Evolutionary conservation across 108 stramenopile genomes (phyloP).

Genomic region (Cyclotella choctawhatcheeana): DNA sequence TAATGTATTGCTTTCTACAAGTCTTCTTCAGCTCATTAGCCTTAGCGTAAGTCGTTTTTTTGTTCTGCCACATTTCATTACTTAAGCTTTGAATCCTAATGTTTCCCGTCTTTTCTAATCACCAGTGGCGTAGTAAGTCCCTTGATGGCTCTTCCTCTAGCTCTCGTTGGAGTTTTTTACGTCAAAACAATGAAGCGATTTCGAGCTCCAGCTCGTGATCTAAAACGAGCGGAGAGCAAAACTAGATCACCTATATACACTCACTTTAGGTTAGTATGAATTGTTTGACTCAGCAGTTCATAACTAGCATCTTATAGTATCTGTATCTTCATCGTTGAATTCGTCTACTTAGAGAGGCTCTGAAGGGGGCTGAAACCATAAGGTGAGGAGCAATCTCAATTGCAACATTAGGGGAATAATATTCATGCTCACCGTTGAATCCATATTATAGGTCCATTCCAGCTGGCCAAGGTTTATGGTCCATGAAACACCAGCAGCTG

Average conservation of each 20-base stretch:
- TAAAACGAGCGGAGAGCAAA: constrained; percentile 88
- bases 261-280: too few species aligned
- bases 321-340: too few species aligned
- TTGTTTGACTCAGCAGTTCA: too few species aligned
- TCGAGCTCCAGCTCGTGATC: constrained; percentile 77
- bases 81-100: neutral
- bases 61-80: neutral
- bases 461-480: constrained; percentile 60
- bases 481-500: constrained; percentile 55
- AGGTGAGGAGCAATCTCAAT: too few species aligned
- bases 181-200: constrained; percentile 51
- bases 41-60: constrained; percentile 12
- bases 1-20: constrained; percentile 76
- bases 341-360: constrained; percentile 90
- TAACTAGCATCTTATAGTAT: too few species aligned
- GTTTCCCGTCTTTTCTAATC: neutral
- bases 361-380: constrained; percentile 89
- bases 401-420: too few species aligned
- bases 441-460: constrained; percentile 87
- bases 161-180: constrained; percentile 76
- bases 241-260: constrained; percentile 93
- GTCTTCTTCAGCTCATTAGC: constrained; percentile 64
- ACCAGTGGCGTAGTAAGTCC: constrained; percentile 21
- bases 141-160: constrained; percentile 23
- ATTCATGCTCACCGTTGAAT: too few species aligned